Base-by-base conservation (phyloP, 345 rosid genomes). In the Hibiscus mutabilis region DNA sequence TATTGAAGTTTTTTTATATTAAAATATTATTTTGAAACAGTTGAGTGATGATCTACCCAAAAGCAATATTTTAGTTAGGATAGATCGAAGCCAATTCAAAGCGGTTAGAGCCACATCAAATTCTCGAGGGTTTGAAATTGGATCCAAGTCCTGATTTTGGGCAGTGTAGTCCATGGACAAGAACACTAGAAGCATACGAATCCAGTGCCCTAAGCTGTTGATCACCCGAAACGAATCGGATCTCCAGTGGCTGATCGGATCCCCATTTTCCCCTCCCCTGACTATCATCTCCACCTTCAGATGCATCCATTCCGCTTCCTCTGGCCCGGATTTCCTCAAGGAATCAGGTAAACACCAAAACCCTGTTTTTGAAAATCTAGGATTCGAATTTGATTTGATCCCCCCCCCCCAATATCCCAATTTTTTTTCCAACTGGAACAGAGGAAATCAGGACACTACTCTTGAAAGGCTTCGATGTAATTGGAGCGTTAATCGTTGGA, bases 221-320 rank as follows among this genome's bases (percentile, higher is more conserved):
- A 76, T 82, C 64, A 55, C 72, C 49, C 70, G 65, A 25, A 80
- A 77, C 56, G 86, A 83, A 49, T 73, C 86, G 27, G 91, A 82
- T 24, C 86, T 91, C 49, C 97, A 87, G 75, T 91, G 98, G 98
- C 89, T 94, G 4, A 83, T 89, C 68, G 96, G 97, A 53, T 91
- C 95, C 62, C 96, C 90, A 3, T 89, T 91, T 73, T 80, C 82
- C 70, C 86, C 89, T 29, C 87, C 90, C n/a, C 82, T 85, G 68
- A 89, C 98, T 47, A 79, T 94, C 74, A 76, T 86, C 75, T 94
- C 98, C 79, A 83, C 93, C 75, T 72, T 91, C 78, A 79, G 83
- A 74, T 94, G 90, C 79, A 83, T 89, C 73, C 89, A 89, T 75
- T 68, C 42, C 21, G 13, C 65, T 69, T 22, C 51, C 60, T 63